These are phyloP conservation scores for Erigeron canadensis DNA, from an alignment of 129 eudicot genomes.

Conservation along the genomic window DNA sequence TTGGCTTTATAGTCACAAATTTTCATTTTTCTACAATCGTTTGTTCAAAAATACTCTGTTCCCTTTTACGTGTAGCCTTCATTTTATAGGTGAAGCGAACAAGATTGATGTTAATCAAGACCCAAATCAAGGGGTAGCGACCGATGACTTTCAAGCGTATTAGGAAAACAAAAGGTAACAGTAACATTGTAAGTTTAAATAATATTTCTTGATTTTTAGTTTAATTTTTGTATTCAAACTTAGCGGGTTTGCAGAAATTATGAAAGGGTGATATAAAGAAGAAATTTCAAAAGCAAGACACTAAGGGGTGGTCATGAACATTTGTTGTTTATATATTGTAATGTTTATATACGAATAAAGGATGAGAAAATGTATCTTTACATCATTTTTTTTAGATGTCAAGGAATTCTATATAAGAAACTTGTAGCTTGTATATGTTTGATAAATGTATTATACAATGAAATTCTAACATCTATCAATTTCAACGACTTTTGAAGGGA, in stretches of 20 bases:
- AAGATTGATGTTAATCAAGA: constrained; percentile 42
- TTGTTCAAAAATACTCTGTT: too few relatives aligned
- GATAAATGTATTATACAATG: neutral
- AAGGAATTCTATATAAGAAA: constrained; percentile 5
- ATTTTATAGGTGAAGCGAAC: constrained; percentile 22
- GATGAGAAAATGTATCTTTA: constrained; percentile 22
- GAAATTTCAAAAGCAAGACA: neutral
- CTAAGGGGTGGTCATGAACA: neutral
- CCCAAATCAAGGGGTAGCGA: constrained; percentile 31
- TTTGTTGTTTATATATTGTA: constrained; percentile 20
- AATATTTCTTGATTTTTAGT: neutral
- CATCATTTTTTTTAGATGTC: neutral
- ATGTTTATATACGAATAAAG: constrained; percentile 23
- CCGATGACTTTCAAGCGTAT: constrained; percentile 30
- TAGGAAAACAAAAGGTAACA: constrained; percentile 19
- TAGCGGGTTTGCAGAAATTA: constrained; percentile 12
- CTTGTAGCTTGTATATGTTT: neutral
- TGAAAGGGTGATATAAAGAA: neutral
- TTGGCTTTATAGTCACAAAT: neutral
- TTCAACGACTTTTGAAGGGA: neutral
- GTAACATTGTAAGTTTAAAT: neutral
- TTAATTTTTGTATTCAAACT: constrained; percentile 5
- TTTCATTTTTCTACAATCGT: too few relatives aligned
- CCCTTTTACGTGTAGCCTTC: too few relatives aligned
- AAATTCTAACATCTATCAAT: neutral